Evolutionary conservation across 768 basidiomycete genomes (phyloP), one percentile per base, ranked within the genome.

Genomic region (Tubosaeta sp.): DNA sequence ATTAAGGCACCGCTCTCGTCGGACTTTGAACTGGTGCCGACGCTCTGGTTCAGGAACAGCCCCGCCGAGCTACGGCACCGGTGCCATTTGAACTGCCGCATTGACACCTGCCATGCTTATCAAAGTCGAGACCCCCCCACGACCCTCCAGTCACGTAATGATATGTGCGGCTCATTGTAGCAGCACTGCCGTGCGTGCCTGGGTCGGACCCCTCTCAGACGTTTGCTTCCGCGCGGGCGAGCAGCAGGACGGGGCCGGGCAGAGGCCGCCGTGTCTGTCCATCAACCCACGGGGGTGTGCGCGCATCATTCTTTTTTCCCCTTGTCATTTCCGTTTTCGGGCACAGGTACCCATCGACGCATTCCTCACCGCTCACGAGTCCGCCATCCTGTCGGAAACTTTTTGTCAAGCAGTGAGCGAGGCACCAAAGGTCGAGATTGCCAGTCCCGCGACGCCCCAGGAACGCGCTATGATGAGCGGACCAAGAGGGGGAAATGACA

Each of bases 41-140:
- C 10, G 2, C 11, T 49, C 16, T 60, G 68, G 68, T 46, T 66
- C 68, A 68, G 67, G 67, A 55, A 69, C 68, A 59, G 45, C 62
- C 53, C 57, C 64, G 66, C 66, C 67, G 66, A 63, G 49, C 66
- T 57, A 69, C 67, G 67, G 67, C 67, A 69, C 67, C 68, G 67
- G 60, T 47, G 46, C 51, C 54, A 58, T 53, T 60, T 55, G 51
- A 59, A 61, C 52, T 46, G 48, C 63, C 54, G 60, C 57, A 9
- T 24, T 60, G 52, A 42, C 49, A 59, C 38, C 38, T 54, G 52
- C 52, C 52, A 38, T 50, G 48, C 57, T 48, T 53, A 62, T 54
- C 61, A 50, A 22, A 6, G 6, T 14, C 32, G 29, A 52, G 52
- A 63, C 64, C 62, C 64, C 62, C 53, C 60, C 19, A n/a, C 3